Percentiles rank a stretch among this genome's conserved stretches.
These are phyloP conservation scores for Dendrocalamus sinicus DNA, from an alignment of 176 grass and related monocot genomes.

Conservation along the genomic window DNA sequence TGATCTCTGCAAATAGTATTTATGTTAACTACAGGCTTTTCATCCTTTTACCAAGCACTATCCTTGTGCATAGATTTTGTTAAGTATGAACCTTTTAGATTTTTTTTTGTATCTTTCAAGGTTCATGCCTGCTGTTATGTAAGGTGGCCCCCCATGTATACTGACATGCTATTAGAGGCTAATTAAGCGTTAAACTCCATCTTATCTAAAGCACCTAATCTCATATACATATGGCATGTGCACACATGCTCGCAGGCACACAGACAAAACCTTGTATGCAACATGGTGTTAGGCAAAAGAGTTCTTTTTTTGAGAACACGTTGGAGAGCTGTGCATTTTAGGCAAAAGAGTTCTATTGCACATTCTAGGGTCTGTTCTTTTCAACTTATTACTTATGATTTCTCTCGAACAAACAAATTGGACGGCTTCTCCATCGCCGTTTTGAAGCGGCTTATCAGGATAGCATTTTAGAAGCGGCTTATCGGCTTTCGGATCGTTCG, in stretches of 20 bases:
- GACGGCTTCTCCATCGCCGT: too few relatives aligned
- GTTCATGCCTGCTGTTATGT: constrained; percentile 12
- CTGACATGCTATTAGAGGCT: constrained; percentile 15
- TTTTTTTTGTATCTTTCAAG: constrained; percentile 19
- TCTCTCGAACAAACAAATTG: too few relatives aligned
- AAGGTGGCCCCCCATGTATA: neutral
- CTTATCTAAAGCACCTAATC: neutral
- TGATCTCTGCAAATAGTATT: neutral
- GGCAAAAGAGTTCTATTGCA: neutral
- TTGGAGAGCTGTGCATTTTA: neutral
- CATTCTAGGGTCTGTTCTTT: neutral
- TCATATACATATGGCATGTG: neutral
- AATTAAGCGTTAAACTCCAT: constrained; percentile 4
- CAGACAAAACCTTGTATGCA: neutral
- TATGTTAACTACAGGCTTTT: neutral
- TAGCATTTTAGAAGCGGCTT: too few relatives aligned
- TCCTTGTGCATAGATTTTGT: neutral
- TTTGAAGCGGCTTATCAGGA: too few relatives aligned
- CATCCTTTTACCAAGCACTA: constrained; percentile 16
- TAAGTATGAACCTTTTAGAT: neutral
- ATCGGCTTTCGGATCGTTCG: too few relatives aligned
- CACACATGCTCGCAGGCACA: neutral
- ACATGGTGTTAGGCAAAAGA: neutral
- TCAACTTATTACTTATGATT: too few relatives aligned
- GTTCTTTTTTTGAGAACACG: neutral